Conservation (phyloP, 805 yeast species). For the Kockiozyma suomiensis region DNA sequence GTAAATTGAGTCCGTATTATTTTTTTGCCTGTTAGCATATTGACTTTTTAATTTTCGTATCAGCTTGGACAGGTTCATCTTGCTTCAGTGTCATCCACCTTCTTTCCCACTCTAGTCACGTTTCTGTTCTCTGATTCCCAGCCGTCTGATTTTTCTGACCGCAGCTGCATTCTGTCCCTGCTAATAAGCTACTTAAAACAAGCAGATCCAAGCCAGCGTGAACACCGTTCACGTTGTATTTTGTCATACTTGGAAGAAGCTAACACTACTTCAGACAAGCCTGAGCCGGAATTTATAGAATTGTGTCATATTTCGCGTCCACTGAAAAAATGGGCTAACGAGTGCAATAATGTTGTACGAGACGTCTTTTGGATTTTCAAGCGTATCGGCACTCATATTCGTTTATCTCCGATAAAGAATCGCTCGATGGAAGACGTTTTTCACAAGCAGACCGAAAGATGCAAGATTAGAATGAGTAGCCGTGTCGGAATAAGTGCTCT, state of each 20-base stretch:
- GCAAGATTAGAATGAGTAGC: too few relatives aligned
- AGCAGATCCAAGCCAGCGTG: conserved; percentile 7
- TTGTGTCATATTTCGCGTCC: conserved; percentile 22
- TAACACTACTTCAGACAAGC: background rate
- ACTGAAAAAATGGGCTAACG: conserved; percentile 22
- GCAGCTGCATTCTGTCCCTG: conserved; percentile 11
- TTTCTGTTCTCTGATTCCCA: conserved; percentile 24
- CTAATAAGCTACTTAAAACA: conserved; percentile 6
- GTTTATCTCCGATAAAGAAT: background rate
- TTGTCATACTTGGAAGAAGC: conserved; percentile 22
- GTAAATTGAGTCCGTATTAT: too few relatives aligned
- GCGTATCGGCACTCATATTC: conserved; percentile 5
- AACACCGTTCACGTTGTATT: conserved; percentile 1
- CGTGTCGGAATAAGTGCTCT: background rate
- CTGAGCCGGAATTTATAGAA: conserved; percentile 20
- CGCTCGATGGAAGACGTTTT: background rate
- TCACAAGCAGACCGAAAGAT: background rate
- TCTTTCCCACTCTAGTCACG: conserved; percentile 13
- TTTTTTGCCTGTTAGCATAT: background rate
- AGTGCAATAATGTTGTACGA: conserved; percentile 16
- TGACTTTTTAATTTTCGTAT: too few relatives aligned
- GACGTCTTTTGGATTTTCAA: conserved; percentile 29
- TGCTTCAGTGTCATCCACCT: conserved; percentile 5
- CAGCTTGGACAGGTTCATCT: conserved; percentile 18
- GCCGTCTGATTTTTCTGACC: conserved; percentile 18